Base-by-base conservation (phyloP, 805 yeast species). In the Candida chauliodis region DNA sequence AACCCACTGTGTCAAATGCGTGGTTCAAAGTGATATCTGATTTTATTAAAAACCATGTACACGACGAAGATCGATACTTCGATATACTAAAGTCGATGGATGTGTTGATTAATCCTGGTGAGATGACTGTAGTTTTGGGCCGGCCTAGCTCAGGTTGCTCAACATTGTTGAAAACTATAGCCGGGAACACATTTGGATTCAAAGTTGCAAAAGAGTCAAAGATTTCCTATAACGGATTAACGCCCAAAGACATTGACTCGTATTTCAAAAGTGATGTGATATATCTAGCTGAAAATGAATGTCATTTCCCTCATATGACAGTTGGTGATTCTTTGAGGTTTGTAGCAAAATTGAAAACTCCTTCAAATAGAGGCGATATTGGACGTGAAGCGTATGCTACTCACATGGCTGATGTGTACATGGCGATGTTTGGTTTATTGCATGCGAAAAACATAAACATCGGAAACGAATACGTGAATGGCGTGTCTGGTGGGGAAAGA, bases 381-480 rank as follows among this genome's bases (percentile, higher is more conserved):
- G 24, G 10, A 10, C 24, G 24, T 8, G 24, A 21, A 21, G 7
- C 24, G 10, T 21, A 21, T 21, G 24, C 72, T 22, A 51, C 50
- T 37, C 72, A 66, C 47, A 58, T 66, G 68, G 60, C 69, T 13
- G 51, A 57, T 18, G 71, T 66, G 14, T 59, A 56, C 34, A 61
- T 66, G 71, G 72, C 71, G 19, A 64, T 67, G 1, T 66, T 58
- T 45, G 78, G 77, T 36, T 59, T 72, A 41, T 62, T 72, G 13
- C 81, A 77, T 51, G 78, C 80, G 6, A 59, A 69, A 41, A 58
- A 78, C 47, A 76, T 83, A 26, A 73, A 71, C 43, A 83, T 79
- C 24, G 24, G 24, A 7, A 21, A 21, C 24, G 24, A 21, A 21
- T 21, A 21, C 10, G 10, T 21, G 9, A 21, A 10, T 21, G 24